These are phyloP conservation scores for Penicillium desertorum DNA, from an alignment of 495 filamentous ascomycete genomes.

Conservation along the genomic window DNA sequence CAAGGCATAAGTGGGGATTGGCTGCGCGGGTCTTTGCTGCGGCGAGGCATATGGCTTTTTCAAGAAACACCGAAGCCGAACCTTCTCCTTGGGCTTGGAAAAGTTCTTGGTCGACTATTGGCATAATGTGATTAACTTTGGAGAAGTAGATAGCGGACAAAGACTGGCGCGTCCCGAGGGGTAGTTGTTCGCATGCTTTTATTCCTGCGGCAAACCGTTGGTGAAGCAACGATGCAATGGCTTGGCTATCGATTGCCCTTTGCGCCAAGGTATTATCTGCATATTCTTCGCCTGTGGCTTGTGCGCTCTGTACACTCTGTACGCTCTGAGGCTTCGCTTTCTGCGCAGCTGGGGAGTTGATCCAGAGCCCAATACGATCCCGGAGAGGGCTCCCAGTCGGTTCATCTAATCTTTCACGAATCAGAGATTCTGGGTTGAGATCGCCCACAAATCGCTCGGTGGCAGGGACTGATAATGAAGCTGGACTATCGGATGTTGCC, in stretches of 20 bases:
- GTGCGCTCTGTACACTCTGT: not conserved
- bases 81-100: constrained; percentile 21
- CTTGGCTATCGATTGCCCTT: constrained; percentile 16
- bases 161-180: constrained; percentile 24
- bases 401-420: constrained; percentile 39
- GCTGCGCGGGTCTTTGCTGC: constrained; percentile 46
- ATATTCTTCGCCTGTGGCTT: constrained; percentile 5
- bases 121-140: constrained; percentile 37
- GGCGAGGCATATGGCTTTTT: constrained; percentile 47
- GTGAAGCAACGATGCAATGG: constrained; percentile 29
- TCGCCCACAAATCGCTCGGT: constrained; percentile 49
- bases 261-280: constrained; percentile 4
- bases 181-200: constrained; percentile 33
- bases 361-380: constrained; percentile 47
- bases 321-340: constrained; percentile 6
- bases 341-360: constrained; percentile 31
- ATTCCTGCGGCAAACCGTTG: constrained; percentile 32
- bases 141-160: constrained; percentile 36
- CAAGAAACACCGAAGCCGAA: constrained; percentile 36
- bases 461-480: constrained; percentile 15
- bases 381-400: constrained; percentile 34
- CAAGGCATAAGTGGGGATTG: constrained; percentile 31
- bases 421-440: constrained; percentile 49
- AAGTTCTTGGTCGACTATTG: constrained; percentile 40
- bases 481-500: constrained; percentile 11